Evolutionary conservation across 225 moss, liverwort and hornwort species (phyloP).

Genomic region (Bryum argenteum): DNA sequence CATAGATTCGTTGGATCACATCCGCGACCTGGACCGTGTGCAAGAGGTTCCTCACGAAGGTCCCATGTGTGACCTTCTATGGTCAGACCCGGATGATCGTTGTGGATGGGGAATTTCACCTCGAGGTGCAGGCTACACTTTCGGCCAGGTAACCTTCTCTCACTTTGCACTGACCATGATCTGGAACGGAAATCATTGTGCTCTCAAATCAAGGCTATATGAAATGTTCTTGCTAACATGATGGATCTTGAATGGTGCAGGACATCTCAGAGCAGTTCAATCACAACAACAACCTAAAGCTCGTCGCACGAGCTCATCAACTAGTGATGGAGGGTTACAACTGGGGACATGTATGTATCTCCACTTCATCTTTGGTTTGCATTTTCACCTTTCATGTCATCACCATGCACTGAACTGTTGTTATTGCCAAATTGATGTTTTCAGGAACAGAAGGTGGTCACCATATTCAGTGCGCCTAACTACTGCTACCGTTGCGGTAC

Average conservation of each 20-base stretch:
- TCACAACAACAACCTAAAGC: constrained; percentile 77
- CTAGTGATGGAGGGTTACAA: constrained; percentile 91
- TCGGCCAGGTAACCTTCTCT: constrained; percentile 49
- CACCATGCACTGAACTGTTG: constrained; percentile 1
- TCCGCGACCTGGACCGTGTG: constrained; percentile 83
- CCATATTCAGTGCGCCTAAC: constrained; percentile 96
- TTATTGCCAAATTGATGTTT: constrained; percentile 4
- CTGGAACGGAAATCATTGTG: neutral
- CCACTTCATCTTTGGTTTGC: neutral
- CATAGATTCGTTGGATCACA: constrained; percentile 80
- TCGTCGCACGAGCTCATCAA: constrained; percentile 88
- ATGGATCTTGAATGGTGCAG: constrained; percentile 18
- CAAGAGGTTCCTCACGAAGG: constrained; percentile 89
- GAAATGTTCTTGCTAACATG: neutral
- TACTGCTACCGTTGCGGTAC: constrained; percentile 97
- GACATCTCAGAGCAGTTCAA: constrained; percentile 91
- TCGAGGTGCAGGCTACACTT: constrained; percentile 82
- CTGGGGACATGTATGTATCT: constrained; percentile 47
- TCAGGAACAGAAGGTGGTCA: constrained; percentile 97
- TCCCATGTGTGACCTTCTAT: constrained; percentile 85
- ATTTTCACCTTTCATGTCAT: neutral
- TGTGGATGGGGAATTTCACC: constrained; percentile 92
- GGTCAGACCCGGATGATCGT: constrained; percentile 85
- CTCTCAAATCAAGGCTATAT: neutral
- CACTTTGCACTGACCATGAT: too few relatives aligned